Evolutionary conservation across 2,329 filamentous ascomycete genomes (phyloP), one percentile per base, ranked within the genome.

Genomic region (Aspergillus sp.): DNA sequence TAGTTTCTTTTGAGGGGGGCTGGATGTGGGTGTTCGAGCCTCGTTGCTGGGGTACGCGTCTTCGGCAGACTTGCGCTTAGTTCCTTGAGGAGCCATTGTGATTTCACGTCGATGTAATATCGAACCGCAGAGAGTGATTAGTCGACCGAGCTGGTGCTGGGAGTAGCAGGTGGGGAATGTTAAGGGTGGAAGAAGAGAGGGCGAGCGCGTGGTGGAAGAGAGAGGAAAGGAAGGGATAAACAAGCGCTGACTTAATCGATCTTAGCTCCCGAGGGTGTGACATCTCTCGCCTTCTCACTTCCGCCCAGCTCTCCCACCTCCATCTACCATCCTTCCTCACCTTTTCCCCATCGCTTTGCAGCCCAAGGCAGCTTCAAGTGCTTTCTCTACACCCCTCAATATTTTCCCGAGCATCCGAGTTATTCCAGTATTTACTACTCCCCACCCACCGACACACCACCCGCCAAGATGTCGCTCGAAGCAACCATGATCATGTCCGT

Each of bases 401-500:
- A 2, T 42, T 42, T 31, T 54, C 45, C 54, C 12, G 18, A 47
- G 42, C 42, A 50, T 18, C 6, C 26, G 31, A 26, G 20, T 6
- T 20, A 16, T 52, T 20, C 22, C 26, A 51, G 31, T 32, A 29
- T 57, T 14, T 22, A 49, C 54, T 54, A 49, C 54, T 61, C 51
- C 42, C n/a, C 7, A 39, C 31, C 47, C 47, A 32, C 18, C 47
- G 29, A 52, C 52, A 52, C 57, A 56, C 54, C 56, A 66, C 59
- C 59, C 77, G 80, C 77, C 87, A 93, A 84, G 74, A 99, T 99
- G 95, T 91, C 89, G 80, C 89, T 99, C 80, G 95, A 99, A 88
- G 96, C 95, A 82, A 96, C 96, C 65, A 98, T 99, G 93, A 91
- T 99, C 78, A 89, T 98, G 85, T 80, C 64, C 58, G 77, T 75